These are phyloP conservation scores for Yamadazyma diospyri DNA, from an alignment of 1,139 yeast species.

Conservation along the genomic window DNA sequence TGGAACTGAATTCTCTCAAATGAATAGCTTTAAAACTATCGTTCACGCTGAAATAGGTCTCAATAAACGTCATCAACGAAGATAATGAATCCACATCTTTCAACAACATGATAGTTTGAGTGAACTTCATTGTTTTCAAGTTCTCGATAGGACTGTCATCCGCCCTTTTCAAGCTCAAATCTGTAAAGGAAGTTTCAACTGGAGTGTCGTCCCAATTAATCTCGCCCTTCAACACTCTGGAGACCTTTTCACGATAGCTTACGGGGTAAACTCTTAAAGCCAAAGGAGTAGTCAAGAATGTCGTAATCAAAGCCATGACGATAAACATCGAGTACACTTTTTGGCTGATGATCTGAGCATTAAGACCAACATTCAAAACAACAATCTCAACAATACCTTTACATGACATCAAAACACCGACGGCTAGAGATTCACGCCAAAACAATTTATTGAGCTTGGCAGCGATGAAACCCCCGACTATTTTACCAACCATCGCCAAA, in stretches of 20 bases:
- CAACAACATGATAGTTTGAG: slow-evolving; percentile 26
- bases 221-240: slow-evolving; percentile 36
- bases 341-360: slow-evolving; percentile 60
- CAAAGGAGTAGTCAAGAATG: slow-evolving; percentile 73
- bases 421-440: slow-evolving; percentile 72
- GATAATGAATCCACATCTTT: slow-evolving; percentile 32
- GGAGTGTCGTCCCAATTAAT: slow-evolving; percentile 37
- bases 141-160: slow-evolving; percentile 14
- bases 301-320: slow-evolving; percentile 73
- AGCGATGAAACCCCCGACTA: slow-evolving; percentile 62
- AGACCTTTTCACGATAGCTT: slow-evolving; percentile 53
- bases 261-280: slow-evolving; percentile 59
- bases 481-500: slow-evolving; percentile 64
- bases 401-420: slow-evolving; percentile 83
- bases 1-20: slow-evolving; percentile 55
- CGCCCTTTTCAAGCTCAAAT: slow-evolving; percentile 16
- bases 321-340: slow-evolving; percentile 76
- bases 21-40: slow-evolving; percentile 52
- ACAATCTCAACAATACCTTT: slow-evolving; percentile 84
- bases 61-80: slow-evolving; percentile 27
- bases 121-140: slow-evolving; percentile 21
- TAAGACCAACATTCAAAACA: slow-evolving; percentile 69
- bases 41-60: slow-evolving; percentile 18
- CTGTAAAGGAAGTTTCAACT: slow-evolving; percentile 14
- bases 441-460: slow-evolving; percentile 58